Base-by-base conservation (phyloP, 2,329 filamentous ascomycete species). In the Colletotrichum shisoi region DNA sequence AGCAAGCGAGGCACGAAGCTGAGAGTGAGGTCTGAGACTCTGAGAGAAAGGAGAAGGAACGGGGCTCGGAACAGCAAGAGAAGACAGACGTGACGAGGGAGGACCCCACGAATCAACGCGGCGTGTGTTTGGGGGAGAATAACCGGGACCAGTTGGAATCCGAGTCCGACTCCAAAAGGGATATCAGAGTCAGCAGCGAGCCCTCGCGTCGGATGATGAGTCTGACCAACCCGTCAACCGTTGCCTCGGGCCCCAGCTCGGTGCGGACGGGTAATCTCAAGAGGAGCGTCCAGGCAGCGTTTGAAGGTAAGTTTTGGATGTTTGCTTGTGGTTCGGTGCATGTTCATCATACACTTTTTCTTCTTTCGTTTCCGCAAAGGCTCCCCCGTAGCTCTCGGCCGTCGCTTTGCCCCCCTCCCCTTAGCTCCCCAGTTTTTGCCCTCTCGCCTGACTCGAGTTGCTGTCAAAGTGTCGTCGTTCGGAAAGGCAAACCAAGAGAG, bases 241-340 rank as follows among this genome's bases (percentile, higher is more conserved):
- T 75, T 70, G 78, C 82, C 42, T 83, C 82, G 72, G 82, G 81
- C 57, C 80, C 83, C 60, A 79, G 79, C 46, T 84, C 83, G 63
- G 76, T 77, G 58, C 79, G 80, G 68, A 78, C 76, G 67, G 70
- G 71, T 57, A 79, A 78, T 34, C 76, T 87, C 62, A 89, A 88
- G 79, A 81, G 86, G 73, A 86, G 82, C 71, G 84, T 86, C 62
- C 85, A 88, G 76, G 81, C 85, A 69, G 83, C 84, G 44, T 88
- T 88, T 79, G 85, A 88, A 78, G 86, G 86, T 87, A 81, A 73
- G 80, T 75, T 70, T 63, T 48, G 54, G 7, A 57, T 63, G 56
- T 67, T 63, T 69, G 58, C 62, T 69, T 61, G 49, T 46, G 54
- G 45, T 48, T 45, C 56, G 27, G 53, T 34, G 31, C 31, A 34